Percentiles rank a stretch among this genome's conserved stretches.
These are phyloP conservation scores for Ustilago xerochloae DNA, from an alignment of 1,284 basidiomycete species.

Conservation along the genomic window DNA sequence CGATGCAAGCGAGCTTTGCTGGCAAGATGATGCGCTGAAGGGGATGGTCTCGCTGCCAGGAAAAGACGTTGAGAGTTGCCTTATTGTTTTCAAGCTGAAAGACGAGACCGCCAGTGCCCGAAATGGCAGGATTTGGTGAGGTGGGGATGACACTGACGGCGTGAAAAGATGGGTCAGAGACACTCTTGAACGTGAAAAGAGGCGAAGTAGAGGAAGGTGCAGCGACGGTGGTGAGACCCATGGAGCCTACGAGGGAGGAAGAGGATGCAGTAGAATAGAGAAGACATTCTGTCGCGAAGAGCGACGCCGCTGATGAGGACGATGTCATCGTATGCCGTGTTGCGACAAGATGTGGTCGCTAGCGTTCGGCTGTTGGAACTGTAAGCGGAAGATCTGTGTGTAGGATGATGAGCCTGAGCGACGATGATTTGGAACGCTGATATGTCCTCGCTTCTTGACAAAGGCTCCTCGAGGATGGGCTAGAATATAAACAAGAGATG, in stretches of 20 bases:
- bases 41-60: conserved; percentile 77
- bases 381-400: neutral
- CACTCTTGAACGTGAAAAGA: conserved; percentile 56
- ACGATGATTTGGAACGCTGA: no score
- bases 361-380: neutral
- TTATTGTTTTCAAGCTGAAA: conserved; percentile 82
- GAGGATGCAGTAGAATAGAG: conserved; percentile 57
- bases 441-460: no score
- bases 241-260: conserved; percentile 37
- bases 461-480: no score
- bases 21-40: conserved; percentile 86
- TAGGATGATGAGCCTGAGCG: neutral
- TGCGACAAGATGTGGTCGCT: neutral
- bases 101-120: conserved; percentile 79
- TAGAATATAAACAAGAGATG: no score
- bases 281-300: conserved; percentile 56
- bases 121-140: conserved; percentile 71
- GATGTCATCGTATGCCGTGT: conserved; percentile 16
- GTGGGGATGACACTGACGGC: conserved; percentile 40
- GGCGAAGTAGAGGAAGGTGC: conserved; percentile 50
- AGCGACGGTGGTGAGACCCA: conserved; percentile 48
- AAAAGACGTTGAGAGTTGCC: conserved; percentile 81
- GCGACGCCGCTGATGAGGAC: conserved; percentile 30
- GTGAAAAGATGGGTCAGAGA: conserved; percentile 48
- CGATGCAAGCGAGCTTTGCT: conserved; percentile 84